Evolutionary conservation across 139 green algal species (phyloP), one percentile per base, ranked within the genome.

Genomic region (Diplosphaera chodatii): DNA sequence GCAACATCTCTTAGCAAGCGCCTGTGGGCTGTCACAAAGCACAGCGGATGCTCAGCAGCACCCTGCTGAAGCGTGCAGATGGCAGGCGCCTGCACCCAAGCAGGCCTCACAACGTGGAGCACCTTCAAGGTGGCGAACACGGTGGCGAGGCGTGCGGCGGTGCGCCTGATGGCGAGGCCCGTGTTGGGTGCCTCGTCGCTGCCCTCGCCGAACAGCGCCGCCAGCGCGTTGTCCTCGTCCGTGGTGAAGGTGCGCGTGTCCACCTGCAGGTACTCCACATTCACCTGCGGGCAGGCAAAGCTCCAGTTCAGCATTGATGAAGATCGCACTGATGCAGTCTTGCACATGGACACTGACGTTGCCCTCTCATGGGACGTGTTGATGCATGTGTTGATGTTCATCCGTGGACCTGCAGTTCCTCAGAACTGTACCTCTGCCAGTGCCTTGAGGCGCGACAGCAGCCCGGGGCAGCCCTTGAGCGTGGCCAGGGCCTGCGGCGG

Each of bases 221-320:
- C 40, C 32, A 92, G 74, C 0, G 91, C 83, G 3, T 82, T 67
- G 8, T 88, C 83, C 69, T 96, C 83, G 28, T 85, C 85, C 18
- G 92, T 97, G 22, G 83, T 56, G 32, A 97, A 92, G 8, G 82
- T 93, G 64, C 92, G 83, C 23, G 70, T 78, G 83, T 97, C 92
- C 25, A 95, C 73, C 29, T 93, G 69, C 0, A 89, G 76, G 64
- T 92, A 92, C 80, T 97, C 90, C 28, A 96, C 30, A 69, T 95
- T 95, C 16, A 84, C 74, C 81, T 90, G 76, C 59, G 78, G 22
- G 64, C 73, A 15, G 79, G 33, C 22, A 33, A 40, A 13, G 32
- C 8, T 66, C 23, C 3, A 34, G 21, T 33, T 32, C 23, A 66
- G 13, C 10, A 16, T 28, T 10, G 8, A 18, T 27, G 8, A 5